These are phyloP conservation scores for Gossypium rotundifolium DNA, from an alignment of 345 rosid species.

Conservation along the genomic window DNA sequence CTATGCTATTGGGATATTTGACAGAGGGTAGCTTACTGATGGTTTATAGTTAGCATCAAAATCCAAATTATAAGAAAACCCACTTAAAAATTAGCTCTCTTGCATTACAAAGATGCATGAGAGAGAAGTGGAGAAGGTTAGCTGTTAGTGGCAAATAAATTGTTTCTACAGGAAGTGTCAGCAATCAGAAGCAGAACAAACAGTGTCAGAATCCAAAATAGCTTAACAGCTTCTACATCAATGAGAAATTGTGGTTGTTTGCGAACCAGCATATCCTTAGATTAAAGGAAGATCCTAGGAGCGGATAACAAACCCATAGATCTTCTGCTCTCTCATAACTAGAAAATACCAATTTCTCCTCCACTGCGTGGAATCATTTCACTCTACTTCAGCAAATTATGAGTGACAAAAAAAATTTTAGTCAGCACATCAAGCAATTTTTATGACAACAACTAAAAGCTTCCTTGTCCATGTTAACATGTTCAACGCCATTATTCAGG, in stretches of 20 bases:
- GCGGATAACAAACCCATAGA: not conserved
- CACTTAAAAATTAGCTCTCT: not conserved
- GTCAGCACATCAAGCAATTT: not conserved
- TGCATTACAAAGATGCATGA: not conserved
- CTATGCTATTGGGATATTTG: not conserved
- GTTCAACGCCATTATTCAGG: not conserved
- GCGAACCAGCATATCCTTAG: not conserved
- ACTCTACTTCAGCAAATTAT: conserved; percentile 4
- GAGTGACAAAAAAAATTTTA: not conserved
- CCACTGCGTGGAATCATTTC: not conserved
- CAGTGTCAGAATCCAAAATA: not conserved
- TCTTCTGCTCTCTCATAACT: not conserved
- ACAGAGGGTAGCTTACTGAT: not conserved
- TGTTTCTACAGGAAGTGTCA: not conserved
- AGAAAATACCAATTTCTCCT: not conserved
- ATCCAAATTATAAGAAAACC: not conserved
- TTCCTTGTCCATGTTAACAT: not conserved
- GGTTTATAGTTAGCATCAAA: not conserved
- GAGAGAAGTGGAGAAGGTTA: not conserved
- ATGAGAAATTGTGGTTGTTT: not conserved
- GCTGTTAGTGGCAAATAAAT: not conserved
- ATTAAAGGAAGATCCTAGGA: not conserved
- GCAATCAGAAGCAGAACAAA: not conserved
- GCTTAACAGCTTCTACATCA: not conserved
- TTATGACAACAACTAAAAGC: not conserved